These are phyloP conservation scores for Kwoniella sp. DNA, from an alignment of 768 basidiomycete genomes.

Conservation along the genomic window DNA sequence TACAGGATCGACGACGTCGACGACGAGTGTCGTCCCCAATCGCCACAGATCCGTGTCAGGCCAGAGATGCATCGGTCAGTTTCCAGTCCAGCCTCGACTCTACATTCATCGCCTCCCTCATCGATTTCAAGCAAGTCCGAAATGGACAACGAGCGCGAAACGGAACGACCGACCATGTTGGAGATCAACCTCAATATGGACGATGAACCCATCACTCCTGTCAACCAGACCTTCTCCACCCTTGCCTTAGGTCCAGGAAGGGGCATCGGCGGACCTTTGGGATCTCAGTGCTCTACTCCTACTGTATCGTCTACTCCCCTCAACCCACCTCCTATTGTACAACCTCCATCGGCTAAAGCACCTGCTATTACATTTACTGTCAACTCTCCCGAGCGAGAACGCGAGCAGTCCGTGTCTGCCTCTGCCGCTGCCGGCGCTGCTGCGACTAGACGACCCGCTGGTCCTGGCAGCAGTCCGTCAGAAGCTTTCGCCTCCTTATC, in stretches of 20 bases:
- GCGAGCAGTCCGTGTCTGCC: neutral
- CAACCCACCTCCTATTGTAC: slow-evolving; percentile 17
- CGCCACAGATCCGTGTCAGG: slow-evolving; percentile 1
- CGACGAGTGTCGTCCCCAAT: slow-evolving; percentile 3
- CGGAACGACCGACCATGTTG: neutral
- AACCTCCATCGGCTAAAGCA: slow-evolving; percentile 7
- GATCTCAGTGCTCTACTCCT: slow-evolving; percentile 20
- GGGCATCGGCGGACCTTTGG: slow-evolving; percentile 4
- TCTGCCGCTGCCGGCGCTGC: neutral
- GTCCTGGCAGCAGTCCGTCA: slow-evolving; percentile 16
- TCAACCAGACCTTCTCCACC: slow-evolving; percentile 35
- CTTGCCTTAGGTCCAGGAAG: slow-evolving; percentile 16
- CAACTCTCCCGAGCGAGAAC: slow-evolving; percentile 21
- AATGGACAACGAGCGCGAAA: slow-evolving; percentile 7
- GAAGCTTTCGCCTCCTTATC: slow-evolving; percentile 26
- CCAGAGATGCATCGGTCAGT: slow-evolving; percentile 31
- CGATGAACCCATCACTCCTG: slow-evolving; percentile 32
- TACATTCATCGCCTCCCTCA: slow-evolving; percentile 22
- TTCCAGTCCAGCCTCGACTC: slow-evolving; percentile 23
- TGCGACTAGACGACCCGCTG: neutral
- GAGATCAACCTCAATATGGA: slow-evolving; percentile 6
- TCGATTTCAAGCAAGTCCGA: slow-evolving; percentile 25
- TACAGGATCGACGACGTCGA: slow-evolving; percentile 16
- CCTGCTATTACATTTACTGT: slow-evolving; percentile 27
- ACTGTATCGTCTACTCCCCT: slow-evolving; percentile 14